Evolutionary conservation across 2,329 filamentous ascomycete species (phyloP).

Genomic region (Akanthomyces lecanii): DNA sequence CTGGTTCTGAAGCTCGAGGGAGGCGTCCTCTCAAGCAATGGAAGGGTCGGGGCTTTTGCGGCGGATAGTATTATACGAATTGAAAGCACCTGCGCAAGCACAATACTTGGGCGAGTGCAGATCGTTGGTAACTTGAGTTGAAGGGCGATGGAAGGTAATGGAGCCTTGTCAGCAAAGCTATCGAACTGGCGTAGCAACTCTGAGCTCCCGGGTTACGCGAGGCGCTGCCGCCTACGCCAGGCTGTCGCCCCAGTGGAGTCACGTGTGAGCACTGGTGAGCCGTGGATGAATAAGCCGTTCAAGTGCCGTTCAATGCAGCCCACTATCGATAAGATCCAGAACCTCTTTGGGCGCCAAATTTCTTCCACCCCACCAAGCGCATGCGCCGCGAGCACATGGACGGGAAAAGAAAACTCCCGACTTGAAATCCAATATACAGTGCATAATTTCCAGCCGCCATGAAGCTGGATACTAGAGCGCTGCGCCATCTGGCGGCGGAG

Average conservation of each 20-base stretch:
- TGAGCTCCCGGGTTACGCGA: conserved; percentile 42
- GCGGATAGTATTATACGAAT: background rate
- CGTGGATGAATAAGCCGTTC: conserved; percentile 9
- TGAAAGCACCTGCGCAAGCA: background rate
- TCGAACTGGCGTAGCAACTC: conserved; percentile 21
- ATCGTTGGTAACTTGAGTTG: background rate
- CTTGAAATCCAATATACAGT: background rate
- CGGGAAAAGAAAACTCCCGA: background rate
- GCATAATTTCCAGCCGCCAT: conserved; percentile 45
- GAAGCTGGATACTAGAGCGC: conserved; percentile 91
- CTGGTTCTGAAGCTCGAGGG: conserved; percentile 3
- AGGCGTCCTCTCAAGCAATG: background rate
- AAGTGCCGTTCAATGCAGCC: conserved; percentile 9
- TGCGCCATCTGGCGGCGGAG: conserved; percentile 87
- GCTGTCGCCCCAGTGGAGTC: conserved; percentile 26
- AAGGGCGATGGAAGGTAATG: conserved; percentile 35
- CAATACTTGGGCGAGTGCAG: background rate
- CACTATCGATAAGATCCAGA: conserved; percentile 22
- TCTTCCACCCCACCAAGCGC: conserved; percentile 21
- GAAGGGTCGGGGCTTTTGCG: background rate
- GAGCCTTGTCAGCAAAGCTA: conserved; percentile 36
- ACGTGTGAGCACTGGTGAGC: conserved; percentile 25
- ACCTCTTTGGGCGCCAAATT: conserved; percentile 27
- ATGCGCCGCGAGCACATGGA: background rate
- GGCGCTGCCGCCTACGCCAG: conserved; percentile 39